Evolutionary conservation across 2,329 filamentous ascomycete genomes (phyloP).

Genomic region (Aspergillus flavus): DNA sequence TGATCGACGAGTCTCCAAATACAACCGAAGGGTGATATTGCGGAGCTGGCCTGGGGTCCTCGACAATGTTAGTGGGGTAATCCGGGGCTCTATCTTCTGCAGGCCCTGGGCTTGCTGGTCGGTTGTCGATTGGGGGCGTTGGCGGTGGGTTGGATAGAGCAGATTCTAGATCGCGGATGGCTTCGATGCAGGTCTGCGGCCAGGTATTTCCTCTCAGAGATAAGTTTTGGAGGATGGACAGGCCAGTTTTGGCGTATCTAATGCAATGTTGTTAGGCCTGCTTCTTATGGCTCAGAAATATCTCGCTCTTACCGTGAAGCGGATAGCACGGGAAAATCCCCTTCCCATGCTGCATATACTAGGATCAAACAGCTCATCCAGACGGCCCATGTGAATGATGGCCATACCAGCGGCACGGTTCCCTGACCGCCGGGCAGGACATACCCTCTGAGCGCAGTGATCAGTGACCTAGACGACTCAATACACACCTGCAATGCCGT

Average conservation of each 20-base stretch:
- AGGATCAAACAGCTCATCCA: slow-evolving; percentile 59
- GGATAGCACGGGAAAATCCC: slow-evolving; percentile 40
- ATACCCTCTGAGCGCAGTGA: slow-evolving; percentile 43
- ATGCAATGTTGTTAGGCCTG: not conserved
- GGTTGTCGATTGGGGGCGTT: not conserved
- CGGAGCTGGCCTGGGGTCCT: not conserved
- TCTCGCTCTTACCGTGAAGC: slow-evolving; percentile 15
- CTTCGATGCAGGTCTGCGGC: slow-evolving; percentile 44
- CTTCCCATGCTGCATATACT: slow-evolving; percentile 53
- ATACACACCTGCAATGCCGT: slow-evolving; percentile 56
- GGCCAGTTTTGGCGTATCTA: slow-evolving; percentile 42
- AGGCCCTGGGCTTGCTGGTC: not conserved
- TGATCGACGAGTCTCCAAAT: slow-evolving; percentile 5
- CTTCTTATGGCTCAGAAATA: not conserved
- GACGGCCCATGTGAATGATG: slow-evolving; percentile 56
- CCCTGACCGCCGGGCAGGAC: slow-evolving; percentile 15
- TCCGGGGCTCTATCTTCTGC: not conserved
- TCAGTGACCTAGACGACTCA: slow-evolving; percentile 52
- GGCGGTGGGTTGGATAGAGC: slow-evolving; percentile 21
- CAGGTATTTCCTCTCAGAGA: slow-evolving; percentile 38
- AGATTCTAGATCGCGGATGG: slow-evolving; percentile 38
- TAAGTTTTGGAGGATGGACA: slow-evolving; percentile 37
- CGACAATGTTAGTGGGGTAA: not conserved
- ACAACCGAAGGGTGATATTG: slow-evolving; percentile 4
- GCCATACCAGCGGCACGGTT: slow-evolving; percentile 48